Percentiles rank a stretch among this genome's conserved stretches.
Evolutionary conservation across 2,329 filamentous ascomycete species (phyloP).

Genomic region (Geosmithia putterillii): DNA sequence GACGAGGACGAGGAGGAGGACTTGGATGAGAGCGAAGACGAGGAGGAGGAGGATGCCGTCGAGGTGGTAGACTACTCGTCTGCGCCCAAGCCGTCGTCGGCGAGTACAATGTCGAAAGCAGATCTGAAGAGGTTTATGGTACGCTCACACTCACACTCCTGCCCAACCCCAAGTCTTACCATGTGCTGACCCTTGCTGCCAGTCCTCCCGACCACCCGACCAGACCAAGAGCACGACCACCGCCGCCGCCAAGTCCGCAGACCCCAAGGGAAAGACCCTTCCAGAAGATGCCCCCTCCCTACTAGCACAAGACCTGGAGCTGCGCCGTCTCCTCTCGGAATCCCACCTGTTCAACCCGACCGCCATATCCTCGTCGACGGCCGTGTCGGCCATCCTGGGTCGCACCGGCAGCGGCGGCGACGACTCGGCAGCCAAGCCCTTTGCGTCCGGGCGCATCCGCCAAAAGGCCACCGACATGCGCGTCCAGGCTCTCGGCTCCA

Average conservation of each 20-base stretch:
- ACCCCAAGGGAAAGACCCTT: constrained; percentile 12
- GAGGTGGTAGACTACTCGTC: constrained; percentile 51
- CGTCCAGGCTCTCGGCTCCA: constrained; percentile 70
- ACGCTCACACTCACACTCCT: neutral
- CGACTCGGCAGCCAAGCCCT: constrained; percentile 22
- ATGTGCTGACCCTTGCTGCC: neutral
- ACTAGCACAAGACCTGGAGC: constrained; percentile 81
- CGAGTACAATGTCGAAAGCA: neutral
- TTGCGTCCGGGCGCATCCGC: constrained; percentile 55
- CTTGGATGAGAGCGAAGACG: neutral
- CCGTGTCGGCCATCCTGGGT: constrained; percentile 10
- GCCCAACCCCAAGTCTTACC: neutral
- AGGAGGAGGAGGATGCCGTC: constrained; percentile 19
- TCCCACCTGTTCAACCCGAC: constrained; percentile 62
- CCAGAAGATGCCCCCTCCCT: constrained; percentile 53
- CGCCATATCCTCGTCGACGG: constrained; percentile 24
- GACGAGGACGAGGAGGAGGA: constrained; percentile 7
- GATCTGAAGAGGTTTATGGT: neutral
- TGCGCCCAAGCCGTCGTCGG: neutral
- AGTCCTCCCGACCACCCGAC: constrained; percentile 20
- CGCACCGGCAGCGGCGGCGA: neutral
- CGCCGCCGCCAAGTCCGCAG: constrained; percentile 8
- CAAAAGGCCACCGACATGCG: constrained; percentile 76
- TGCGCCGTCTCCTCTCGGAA: constrained; percentile 83
- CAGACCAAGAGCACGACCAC: constrained; percentile 48